These are phyloP conservation scores for Ophiostoma australiae DNA, from an alignment of 2,329 filamentous ascomycete genomes.

Conservation along the genomic window DNA sequence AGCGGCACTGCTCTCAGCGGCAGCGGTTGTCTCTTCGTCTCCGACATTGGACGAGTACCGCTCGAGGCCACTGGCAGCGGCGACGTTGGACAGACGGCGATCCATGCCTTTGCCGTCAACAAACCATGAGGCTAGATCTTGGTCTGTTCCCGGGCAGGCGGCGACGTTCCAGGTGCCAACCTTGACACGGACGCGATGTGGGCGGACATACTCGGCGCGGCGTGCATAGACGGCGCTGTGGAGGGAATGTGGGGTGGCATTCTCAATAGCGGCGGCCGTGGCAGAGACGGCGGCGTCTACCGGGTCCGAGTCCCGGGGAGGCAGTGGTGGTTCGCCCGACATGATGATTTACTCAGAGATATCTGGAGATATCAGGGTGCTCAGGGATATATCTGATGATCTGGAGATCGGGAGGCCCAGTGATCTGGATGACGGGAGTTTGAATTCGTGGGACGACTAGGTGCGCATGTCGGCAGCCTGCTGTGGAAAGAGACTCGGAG, in stretches of 20 bases:
- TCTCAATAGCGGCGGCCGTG: neutral
- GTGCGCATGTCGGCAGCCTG: neutral
- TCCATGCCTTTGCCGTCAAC: conserved; percentile 68
- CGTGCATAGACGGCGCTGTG: conserved; percentile 65
- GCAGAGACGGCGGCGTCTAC: conserved; percentile 38
- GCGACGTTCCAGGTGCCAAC: conserved; percentile 96
- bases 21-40: conserved; percentile 34
- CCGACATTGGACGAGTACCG: conserved; percentile 44
- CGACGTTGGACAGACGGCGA: conserved; percentile 52
- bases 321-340: neutral
- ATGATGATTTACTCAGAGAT: neutral
- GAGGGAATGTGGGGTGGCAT: conserved; percentile 51
- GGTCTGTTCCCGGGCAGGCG: conserved; percentile 74
- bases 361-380: neutral
- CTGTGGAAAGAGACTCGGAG: neutral
- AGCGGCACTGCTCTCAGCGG: conserved; percentile 29
- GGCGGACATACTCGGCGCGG: conserved; percentile 70
- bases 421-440: neutral
- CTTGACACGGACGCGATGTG: conserved; percentile 74
- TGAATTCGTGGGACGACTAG: neutral
- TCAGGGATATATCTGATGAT: neutral
- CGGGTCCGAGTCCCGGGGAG: conserved; percentile 36
- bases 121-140: conserved; percentile 87
- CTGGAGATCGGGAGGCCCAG: neutral
- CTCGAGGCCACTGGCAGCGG: conserved; percentile 35